Evolutionary conservation across 2,329 filamentous ascomycete genomes (phyloP).

Genomic region (Exserohilum rostratum): DNA sequence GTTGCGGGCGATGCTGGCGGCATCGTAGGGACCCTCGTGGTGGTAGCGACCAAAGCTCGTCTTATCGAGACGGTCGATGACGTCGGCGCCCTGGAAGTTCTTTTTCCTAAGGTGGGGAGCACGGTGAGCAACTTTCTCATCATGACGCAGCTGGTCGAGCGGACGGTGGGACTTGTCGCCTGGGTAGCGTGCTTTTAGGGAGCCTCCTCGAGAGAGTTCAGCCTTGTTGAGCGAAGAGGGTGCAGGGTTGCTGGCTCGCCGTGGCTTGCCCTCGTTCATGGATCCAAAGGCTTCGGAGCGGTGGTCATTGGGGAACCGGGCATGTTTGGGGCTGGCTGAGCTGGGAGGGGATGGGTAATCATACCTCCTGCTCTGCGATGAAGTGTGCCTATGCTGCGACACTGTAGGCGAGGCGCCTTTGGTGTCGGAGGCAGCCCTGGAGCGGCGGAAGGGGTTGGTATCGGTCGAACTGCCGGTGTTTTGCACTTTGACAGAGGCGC

Average conservation of each 20-base stretch:
- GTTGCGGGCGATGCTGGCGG: slow-evolving; percentile 77
- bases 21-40: slow-evolving; percentile 90
- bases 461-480: slow-evolving; percentile 48
- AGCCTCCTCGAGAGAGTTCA: slow-evolving; percentile 51
- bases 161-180: slow-evolving; percentile 70
- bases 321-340: slow-evolving; percentile 60
- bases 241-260: slow-evolving; percentile 43
- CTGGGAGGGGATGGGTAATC: slow-evolving; percentile 59
- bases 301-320: slow-evolving; percentile 41
- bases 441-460: slow-evolving; percentile 54
- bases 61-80: slow-evolving; percentile 79
- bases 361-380: slow-evolving; percentile 35
- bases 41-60: slow-evolving; percentile 73
- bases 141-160: slow-evolving; percentile 68
- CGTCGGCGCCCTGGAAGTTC: slow-evolving; percentile 71
- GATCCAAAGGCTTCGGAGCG: slow-evolving; percentile 42
- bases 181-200: slow-evolving; percentile 65
- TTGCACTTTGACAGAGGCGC: slow-evolving; percentile 35
- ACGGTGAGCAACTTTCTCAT: slow-evolving; percentile 69
- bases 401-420: slow-evolving; percentile 29
- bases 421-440: slow-evolving; percentile 38
- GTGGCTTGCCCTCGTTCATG: slow-evolving; percentile 36
- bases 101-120: slow-evolving; percentile 69
- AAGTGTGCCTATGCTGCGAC: slow-evolving; percentile 22
- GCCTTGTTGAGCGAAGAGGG: slow-evolving; percentile 27